Conservation (phyloP, 805 yeast species). For the Yarrowia sp. region DNA sequence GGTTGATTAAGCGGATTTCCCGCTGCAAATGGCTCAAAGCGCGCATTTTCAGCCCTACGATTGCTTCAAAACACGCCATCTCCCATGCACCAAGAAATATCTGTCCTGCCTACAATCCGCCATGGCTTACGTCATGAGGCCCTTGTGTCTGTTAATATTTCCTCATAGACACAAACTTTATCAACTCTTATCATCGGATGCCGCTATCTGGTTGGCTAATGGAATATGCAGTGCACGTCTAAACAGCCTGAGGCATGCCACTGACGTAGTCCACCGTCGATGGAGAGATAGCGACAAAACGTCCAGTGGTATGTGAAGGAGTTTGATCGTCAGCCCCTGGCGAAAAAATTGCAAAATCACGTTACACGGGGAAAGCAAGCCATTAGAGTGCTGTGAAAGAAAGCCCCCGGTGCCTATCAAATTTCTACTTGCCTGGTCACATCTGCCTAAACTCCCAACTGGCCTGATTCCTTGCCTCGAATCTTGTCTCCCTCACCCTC, state of each 20-base stretch:
- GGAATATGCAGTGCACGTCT: constrained; percentile 25
- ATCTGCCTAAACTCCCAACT: constrained; percentile 24
- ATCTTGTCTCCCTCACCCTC: neutral
- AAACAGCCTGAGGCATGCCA: constrained; percentile 27
- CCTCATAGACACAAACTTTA: constrained; percentile 24
- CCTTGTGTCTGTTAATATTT: constrained; percentile 37
- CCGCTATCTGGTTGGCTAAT: constrained; percentile 29
- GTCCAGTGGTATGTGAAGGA: neutral
- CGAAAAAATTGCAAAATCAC: no score
- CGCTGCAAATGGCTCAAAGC: no score
- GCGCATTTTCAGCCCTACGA: neutral
- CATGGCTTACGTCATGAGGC: constrained; percentile 15
- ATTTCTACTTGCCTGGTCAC: neutral
- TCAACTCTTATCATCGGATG: constrained; percentile 34
- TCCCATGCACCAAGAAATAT: constrained; percentile 24
- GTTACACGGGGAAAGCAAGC: no score
- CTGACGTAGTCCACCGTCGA: constrained; percentile 34
- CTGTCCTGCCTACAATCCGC: constrained; percentile 29
- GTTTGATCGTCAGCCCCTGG: constrained; percentile 6
- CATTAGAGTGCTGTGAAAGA: no score
- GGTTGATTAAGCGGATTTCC: neutral
- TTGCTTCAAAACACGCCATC: constrained; percentile 39
- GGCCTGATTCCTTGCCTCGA: neutral
- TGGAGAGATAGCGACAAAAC: constrained; percentile 13
- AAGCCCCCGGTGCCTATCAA: no score